Base-by-base conservation (phyloP, 176 grass and related monocot species). In the Eleusine coracana region DNA sequence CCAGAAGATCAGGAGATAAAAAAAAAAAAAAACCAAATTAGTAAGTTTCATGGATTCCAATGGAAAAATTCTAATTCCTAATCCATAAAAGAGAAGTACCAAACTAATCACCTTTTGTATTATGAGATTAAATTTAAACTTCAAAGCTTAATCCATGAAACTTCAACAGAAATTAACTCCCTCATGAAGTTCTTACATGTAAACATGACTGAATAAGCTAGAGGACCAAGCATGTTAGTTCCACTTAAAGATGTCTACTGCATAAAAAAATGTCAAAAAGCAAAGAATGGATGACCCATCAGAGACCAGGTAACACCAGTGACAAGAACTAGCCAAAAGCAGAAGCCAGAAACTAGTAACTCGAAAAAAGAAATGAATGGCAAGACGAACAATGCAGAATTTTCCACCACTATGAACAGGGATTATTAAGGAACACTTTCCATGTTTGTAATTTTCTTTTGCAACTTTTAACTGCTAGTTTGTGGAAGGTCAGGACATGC, bases 131-230 rank as follows among this genome's bases (percentile, higher is more conserved):
- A 71, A 71, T 65, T 44, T 17, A 80, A 76, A 73, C 36, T 73
- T 40, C 3, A 80, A 80, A 52, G 6, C 7, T 54, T 74, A 62
- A 73, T 55, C 11, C 36, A 17, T 48, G 23, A 27, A 73, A 25
- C 2, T 79, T 66, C 15, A 66, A 34, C 7, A 63, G 58, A 79
- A 73, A 65, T 52, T 5, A n/a, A 58, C 37, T 21, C 41, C 29
- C 49, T 71, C 31, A 10, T 52, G 28, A 50, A 78, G 52, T 85
- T 41, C 29, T 79, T 52, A 27, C 5, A 77, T 39, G 29, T 31
- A 45, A 62, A 78, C 44, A 48, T 46, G 16, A 66, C 73, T 68
- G 73, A 55, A 74, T 55, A 80, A 79, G 45, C 34, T 75, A 44
- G 48, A 34, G 15, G 17, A 79, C 58, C 44, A 65, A 66, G 45